Evolutionary conservation across 257 asterid species (phyloP), one percentile per base, ranked within the genome.

Genomic region (Ehretia macrophylla): DNA sequence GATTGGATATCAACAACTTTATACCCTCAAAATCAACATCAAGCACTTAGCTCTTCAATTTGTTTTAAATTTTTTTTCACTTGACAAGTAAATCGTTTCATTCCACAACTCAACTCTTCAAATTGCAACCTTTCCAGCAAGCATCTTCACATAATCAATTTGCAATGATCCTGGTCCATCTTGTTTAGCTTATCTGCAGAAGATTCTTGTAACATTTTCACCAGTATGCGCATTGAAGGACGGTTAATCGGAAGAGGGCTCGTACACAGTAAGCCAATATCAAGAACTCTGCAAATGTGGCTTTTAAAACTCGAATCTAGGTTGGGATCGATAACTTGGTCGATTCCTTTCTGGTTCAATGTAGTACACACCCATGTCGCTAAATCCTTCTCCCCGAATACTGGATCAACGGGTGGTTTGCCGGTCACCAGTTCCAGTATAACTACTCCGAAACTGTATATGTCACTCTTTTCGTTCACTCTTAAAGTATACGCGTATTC

Each of bases 401-500:
- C 83, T 0, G 74, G 78, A 64, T 77, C 82, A 0, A 64, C 59
- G 0, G 92, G 85, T 1, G 61, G 66, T 58, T 71, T 78, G 8
- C 96, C 87, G 0, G 96, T 88, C 58, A 85, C 83, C 14, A 88
- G 84, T 75, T 88, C 96, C 32, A 88, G 62, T 1, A 85, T 62
- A 62, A 88, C 95, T 10, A 85, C 68, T 8, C 96, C 96, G 13
- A 85, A 88, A 71, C 96, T 88, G 76, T 88, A 88, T 37, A 78
- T 75, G 49, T 88, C 96, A 49, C 95, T 85, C 75, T 88, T 88
- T 49, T 88, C 96, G 58, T 77, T 83, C 64, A 88, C 92, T 2
- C 83, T 81, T 13, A 88, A 79, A 0, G 96, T 88, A 56, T 88
- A 88, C 13, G 89, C 95, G 52, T 88, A 88, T 67, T 88, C 96